Conservation (phyloP, 371 early-diverging fungal genomes). For the Mucor piriformis region DNA sequence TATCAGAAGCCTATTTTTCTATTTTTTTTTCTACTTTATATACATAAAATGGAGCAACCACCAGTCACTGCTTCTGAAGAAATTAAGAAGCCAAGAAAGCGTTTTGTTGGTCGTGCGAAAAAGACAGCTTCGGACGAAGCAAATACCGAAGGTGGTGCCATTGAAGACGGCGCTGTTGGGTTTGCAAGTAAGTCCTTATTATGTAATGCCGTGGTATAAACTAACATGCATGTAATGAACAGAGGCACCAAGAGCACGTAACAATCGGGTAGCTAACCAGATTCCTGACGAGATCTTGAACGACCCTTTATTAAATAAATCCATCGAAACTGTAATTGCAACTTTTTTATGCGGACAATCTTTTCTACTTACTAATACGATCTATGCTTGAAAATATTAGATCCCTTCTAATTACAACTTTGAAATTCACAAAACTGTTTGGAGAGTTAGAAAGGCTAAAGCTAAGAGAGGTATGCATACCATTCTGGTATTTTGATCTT, state of each 20-base stretch:
- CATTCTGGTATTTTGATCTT: not conserved
- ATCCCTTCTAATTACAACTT: slow-evolving; percentile 99
- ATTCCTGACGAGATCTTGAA: slow-evolving; percentile 87
- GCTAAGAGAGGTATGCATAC: slow-evolving; percentile 72
- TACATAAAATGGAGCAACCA: not conserved
- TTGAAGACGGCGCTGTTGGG: slow-evolving; percentile 63
- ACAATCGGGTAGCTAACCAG: slow-evolving; percentile 68
- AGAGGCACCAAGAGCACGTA: slow-evolving; percentile 31
- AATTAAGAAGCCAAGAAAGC: slow-evolving; percentile 52
- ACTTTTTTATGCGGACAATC: not conserved
- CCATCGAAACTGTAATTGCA: slow-evolving; percentile 67
- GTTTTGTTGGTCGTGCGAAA: slow-evolving; percentile 66
- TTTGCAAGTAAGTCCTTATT: slow-evolving; percentile 39
- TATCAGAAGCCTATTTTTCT: not conserved
- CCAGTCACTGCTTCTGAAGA: slow-evolving; percentile 12
- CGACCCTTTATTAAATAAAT: slow-evolving; percentile 77
- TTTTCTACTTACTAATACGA: not conserved
- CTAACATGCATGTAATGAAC: no score
- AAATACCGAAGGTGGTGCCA: slow-evolving; percentile 33
- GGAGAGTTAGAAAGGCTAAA: slow-evolving; percentile 81
- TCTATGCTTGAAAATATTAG: slow-evolving; percentile 17
- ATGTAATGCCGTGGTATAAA: not conserved
- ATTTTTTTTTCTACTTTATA: not conserved
- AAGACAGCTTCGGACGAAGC: slow-evolving; percentile 23
- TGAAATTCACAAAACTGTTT: slow-evolving; percentile 98